These are phyloP conservation scores for Tuctoria greenei DNA, from an alignment of 176 grass and related monocot species.

Conservation along the genomic window DNA sequence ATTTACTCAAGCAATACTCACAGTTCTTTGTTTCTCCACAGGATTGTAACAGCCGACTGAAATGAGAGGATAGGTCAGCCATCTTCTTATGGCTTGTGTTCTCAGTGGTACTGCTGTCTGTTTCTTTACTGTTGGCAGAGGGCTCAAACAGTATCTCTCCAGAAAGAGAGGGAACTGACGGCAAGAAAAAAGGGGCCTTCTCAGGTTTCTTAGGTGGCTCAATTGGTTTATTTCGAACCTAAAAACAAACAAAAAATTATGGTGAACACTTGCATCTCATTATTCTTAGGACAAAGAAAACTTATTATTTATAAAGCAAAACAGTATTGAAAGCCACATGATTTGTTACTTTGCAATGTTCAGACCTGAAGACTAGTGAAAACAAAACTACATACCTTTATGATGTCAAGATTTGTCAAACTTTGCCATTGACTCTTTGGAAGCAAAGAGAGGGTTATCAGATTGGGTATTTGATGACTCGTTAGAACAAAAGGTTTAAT, in stretches of 20 bases:
- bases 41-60: slow-evolving; percentile 61
- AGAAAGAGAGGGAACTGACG: slow-evolving; percentile 84
- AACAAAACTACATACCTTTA: slow-evolving; percentile 63
- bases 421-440: slow-evolving; percentile 98
- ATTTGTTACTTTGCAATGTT: slow-evolving; percentile 18
- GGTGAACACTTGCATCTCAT: background rate
- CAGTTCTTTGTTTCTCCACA: slow-evolving; percentile 64
- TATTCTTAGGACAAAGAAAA: slow-evolving; percentile 10
- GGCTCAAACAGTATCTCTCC: slow-evolving; percentile 61
- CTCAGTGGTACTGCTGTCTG: slow-evolving; percentile 41
- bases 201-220: slow-evolving; percentile 98
- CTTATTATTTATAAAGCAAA: slow-evolving; percentile 1
- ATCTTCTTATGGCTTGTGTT: slow-evolving; percentile 46
- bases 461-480: slow-evolving; percentile 80
- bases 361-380: slow-evolving; percentile 9
- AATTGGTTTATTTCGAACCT: slow-evolving; percentile 94
- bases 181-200: slow-evolving; percentile 97
- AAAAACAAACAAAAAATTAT: slow-evolving; percentile 18
- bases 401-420: slow-evolving; percentile 95
- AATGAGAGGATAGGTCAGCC: slow-evolving; percentile 66
- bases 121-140: slow-evolving; percentile 44
- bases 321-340: slow-evolving; percentile 22
- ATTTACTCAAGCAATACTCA: slow-evolving; percentile 33
- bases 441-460: slow-evolving; percentile 93
- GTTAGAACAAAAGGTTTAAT: slow-evolving; percentile 43